Evolutionary conservation across 2,329 filamentous ascomycete species (phyloP).

Genomic region (Trichoderma breve): DNA sequence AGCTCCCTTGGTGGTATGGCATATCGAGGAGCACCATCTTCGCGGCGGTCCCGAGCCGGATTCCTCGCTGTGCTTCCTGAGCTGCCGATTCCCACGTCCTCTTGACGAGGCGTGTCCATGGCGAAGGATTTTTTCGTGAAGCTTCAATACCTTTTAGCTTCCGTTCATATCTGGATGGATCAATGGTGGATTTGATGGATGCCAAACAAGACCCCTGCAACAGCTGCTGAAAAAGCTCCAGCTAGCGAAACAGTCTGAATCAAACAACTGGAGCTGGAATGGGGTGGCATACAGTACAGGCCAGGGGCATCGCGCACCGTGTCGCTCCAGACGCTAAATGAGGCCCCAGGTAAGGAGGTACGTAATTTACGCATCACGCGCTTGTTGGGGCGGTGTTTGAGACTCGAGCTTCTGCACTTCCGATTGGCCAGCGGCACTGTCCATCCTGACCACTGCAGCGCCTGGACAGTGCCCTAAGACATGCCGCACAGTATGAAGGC

Average conservation of each 20-base stretch:
- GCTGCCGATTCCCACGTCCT: neutral
- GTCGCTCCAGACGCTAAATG: slow-evolving; percentile 3
- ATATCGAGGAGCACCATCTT: slow-evolving; percentile 35
- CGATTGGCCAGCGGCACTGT: slow-evolving; percentile 1
- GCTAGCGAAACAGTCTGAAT: neutral
- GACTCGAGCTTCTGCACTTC: neutral
- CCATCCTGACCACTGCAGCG: neutral
- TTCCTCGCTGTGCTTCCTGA: slow-evolving; percentile 1
- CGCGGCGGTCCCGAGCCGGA: neutral
- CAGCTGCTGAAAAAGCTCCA: slow-evolving; percentile 6
- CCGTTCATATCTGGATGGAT: neutral
- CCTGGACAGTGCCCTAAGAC: neutral
- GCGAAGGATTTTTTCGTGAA: neutral
- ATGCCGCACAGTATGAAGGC: neutral
- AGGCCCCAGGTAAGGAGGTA: slow-evolving; percentile 12
- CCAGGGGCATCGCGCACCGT: neutral
- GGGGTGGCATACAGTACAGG: neutral
- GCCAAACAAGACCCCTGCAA: slow-evolving; percentile 4
- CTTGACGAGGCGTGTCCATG: neutral
- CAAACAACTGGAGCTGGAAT: neutral
- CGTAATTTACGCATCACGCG: slow-evolving; percentile 22
- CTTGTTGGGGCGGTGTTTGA: slow-evolving; percentile 12
- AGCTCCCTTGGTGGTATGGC: slow-evolving; percentile 36
- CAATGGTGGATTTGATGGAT: neutral
- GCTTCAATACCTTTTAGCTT: neutral